These are phyloP conservation scores for Neoboletus subvelutipes DNA, from an alignment of 768 basidiomycete genomes.

Conservation along the genomic window DNA sequence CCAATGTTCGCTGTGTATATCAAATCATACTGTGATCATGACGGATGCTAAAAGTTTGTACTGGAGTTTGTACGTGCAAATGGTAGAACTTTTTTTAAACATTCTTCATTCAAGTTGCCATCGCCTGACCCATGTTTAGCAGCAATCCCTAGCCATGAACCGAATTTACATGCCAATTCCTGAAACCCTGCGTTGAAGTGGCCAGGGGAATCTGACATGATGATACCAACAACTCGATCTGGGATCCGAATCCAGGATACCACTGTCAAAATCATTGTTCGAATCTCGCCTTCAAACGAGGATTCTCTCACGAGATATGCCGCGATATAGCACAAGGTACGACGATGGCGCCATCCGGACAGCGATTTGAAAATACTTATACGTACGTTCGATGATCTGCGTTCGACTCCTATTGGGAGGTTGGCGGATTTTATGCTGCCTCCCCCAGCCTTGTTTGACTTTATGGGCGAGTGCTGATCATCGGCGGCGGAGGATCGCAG, in stretches of 20 bases:
- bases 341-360: not conserved
- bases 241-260: not conserved
- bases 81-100: not conserved
- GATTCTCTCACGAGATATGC: not conserved
- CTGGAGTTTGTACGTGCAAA: not conserved
- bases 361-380: not conserved
- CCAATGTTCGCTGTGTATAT: not conserved
- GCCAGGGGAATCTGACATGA: not conserved
- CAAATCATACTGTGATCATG: not conserved
- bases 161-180: not conserved
- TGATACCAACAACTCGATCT: not conserved
- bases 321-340: not conserved
- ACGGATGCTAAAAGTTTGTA: not conserved
- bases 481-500: not conserved
- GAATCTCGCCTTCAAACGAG: not conserved
- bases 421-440: not conserved
- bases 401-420: not conserved
- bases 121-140: not conserved
- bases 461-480: not conserved
- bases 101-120: not conserved
- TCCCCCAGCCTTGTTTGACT: not conserved
- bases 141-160: not conserved
- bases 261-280: not conserved
- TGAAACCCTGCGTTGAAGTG: not conserved
- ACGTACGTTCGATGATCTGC: not conserved